Evolutionary conservation across 352 stramenopile genomes (phyloP), one percentile per base, ranked within the genome.

Genomic region (Phytophthora brassicae): DNA sequence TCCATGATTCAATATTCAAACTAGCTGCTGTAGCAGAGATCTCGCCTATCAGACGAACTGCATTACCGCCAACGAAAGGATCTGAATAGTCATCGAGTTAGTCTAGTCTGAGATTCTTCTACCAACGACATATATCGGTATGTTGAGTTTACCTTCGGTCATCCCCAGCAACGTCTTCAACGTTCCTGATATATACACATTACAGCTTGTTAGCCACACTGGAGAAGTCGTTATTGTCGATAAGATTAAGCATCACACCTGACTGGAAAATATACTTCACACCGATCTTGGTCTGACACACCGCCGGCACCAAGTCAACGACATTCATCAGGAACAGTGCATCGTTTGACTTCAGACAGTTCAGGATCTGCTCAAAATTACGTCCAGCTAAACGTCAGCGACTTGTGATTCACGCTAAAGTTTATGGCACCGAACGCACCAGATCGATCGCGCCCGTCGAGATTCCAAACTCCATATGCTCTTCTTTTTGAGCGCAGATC

Each of bases 311-410:
- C 46, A 95, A 68, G 55, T 95, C 86, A 12, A 94, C 68, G 17
- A 95, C 69, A 45, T 92, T 95, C 83, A 95, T 89, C 60, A 92
- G 60, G 54, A 94, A 92, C 17, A 95, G 62, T 5, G 81, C 64
- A 46, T 95, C 86, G n/a, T 80, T 74, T 8, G 84, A 92, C 61
- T 88, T 77, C 29, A 95, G 66, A 35, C 81, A 84, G 23, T 84
- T 65, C 31, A 95, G 47, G 56, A 95, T 74, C 86, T 94, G 47
- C 39, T 5, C 26, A 54, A 11, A 24, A 46, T 59, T 19, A 13
- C 62, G 38, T 57, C 45, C 38, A 63, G 33, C 29, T 4, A 29
- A 43, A 45, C 20, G 20, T 45, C 39, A 45, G 39, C 19, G 14
- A 45, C 19, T 16, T 45, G 38, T 45, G n/a, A 45, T 23, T 26